These are phyloP conservation scores for Kitagawia praeruptora DNA, from an alignment of 129 eudicot genomes.

Conservation along the genomic window DNA sequence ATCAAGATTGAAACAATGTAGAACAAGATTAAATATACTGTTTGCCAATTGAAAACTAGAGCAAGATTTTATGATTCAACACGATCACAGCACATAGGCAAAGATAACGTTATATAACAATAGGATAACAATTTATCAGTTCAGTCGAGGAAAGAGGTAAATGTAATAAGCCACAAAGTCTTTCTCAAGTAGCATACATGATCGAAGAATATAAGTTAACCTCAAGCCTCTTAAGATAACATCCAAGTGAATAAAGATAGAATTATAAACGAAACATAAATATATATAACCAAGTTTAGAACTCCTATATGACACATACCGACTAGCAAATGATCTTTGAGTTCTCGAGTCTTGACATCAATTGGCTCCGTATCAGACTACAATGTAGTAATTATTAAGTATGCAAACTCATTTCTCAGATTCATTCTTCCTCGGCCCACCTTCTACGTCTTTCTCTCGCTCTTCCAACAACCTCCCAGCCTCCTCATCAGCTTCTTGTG, in stretches of 20 bases:
- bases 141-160: not conserved
- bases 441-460: constrained; percentile 31
- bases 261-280: not conserved
- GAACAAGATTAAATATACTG: not conserved
- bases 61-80: not conserved
- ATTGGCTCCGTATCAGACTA: not conserved
- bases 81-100: not conserved
- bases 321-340: constrained; percentile 4
- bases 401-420: constrained; percentile 26
- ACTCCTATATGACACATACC: not conserved
- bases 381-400: not conserved
- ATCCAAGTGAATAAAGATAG: not conserved
- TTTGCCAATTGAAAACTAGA: not conserved
- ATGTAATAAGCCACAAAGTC: not conserved
- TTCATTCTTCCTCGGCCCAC: constrained; percentile 32
- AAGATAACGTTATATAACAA: not conserved
- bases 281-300: not conserved
- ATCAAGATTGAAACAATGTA: not conserved
- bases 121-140: not conserved
- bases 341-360: constrained; percentile 14
- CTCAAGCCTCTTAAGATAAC: not conserved
- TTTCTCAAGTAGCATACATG: not conserved
- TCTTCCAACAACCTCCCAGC: constrained; percentile 57
- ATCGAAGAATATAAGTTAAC: not conserved
- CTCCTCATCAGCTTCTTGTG: constrained; percentile 53